Conservation (phyloP, 306 rosid genomes). For the Calophaca sinica region DNA sequence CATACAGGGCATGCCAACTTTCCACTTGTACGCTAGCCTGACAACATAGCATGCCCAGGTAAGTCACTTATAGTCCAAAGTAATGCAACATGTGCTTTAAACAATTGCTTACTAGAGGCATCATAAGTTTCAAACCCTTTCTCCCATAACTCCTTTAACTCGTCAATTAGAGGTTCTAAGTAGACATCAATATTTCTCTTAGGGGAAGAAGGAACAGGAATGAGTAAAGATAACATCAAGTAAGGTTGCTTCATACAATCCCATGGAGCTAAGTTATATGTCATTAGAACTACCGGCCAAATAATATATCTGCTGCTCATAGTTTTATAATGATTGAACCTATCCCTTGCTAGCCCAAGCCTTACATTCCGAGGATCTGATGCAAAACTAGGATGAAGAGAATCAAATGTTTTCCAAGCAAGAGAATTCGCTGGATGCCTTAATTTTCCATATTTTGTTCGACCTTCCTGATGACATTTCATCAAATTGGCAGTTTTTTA, state of each 20-base stretch:
- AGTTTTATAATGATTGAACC: no score
- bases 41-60: neutral
- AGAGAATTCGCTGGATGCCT: no score
- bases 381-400: no score
- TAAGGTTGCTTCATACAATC: conserved; percentile 9
- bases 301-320: no score
- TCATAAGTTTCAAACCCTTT: neutral
- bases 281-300: no score
- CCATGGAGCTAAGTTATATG: conserved; percentile 5
- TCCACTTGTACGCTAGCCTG: neutral
- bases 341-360: no score
- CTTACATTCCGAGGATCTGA: no score
- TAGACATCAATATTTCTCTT: neutral
- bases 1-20: neutral
- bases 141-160: neutral
- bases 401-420: no score
- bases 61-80: conserved; percentile 19
- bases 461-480: no score
- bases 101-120: neutral
- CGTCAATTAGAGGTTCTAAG: neutral
- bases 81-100: neutral
- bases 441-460: no score
- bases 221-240: conserved; percentile 1
- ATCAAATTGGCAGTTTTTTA: no score
- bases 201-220: conserved; percentile 2